Conservation (phyloP, 1,139 yeast genomes). For the Candida pseudoviswanathii region DNA sequence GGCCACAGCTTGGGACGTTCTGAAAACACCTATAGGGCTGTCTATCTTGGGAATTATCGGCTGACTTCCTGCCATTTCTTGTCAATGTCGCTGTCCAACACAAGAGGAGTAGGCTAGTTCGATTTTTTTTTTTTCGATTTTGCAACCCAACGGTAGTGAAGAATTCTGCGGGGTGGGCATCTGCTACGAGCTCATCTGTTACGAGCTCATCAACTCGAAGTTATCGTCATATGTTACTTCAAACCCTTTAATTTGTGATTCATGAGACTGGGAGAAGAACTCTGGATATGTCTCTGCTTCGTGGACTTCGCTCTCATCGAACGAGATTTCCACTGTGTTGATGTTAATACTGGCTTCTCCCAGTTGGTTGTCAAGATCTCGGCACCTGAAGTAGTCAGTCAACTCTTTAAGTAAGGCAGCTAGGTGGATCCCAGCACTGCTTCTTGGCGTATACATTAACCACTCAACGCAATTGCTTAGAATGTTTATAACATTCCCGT, state of each 20-base stretch:
- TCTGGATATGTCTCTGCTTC: conserved; percentile 7
- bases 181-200: no score
- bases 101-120: neutral
- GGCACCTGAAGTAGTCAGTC: conserved; percentile 1
- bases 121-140: conserved; percentile 5
- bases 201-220: conserved; percentile 3
- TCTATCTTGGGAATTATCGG: conserved; percentile 4
- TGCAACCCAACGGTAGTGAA: conserved; percentile 7
- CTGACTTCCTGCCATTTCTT: conserved; percentile 4
- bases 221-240: conserved; percentile 8
- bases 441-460: conserved; percentile 12
- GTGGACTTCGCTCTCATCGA: conserved; percentile 5
- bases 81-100: neutral
- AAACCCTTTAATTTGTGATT: conserved; percentile 11
- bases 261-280: neutral
- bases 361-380: neutral
- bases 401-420: neutral
- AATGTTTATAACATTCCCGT: neutral
- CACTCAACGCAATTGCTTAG: conserved; percentile 14
- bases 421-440: neutral
- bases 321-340: conserved; percentile 6
- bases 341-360: neutral
- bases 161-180: no score
- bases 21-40: conserved; percentile 9
- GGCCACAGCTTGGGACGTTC: conserved; percentile 10